Evolutionary conservation across 495 filamentous ascomycete genomes (phyloP).

Genomic region (Eremomyces bilateralis): DNA sequence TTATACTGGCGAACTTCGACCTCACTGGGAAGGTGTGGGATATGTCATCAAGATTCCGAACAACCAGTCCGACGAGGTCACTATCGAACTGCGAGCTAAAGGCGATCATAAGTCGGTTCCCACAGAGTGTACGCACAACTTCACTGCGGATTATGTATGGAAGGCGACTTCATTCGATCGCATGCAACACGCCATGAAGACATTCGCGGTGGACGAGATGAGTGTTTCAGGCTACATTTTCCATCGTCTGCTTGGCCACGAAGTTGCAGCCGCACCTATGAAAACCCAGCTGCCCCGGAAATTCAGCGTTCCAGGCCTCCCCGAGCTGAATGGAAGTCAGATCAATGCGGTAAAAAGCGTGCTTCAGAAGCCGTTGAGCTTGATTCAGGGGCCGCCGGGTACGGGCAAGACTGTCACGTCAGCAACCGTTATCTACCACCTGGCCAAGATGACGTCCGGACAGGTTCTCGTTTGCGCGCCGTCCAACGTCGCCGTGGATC

Average conservation of each 20-base stretch:
- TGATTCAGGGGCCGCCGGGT: conserved; percentile 93
- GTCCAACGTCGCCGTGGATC: conserved; percentile 96
- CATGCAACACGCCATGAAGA: conserved; percentile 99
- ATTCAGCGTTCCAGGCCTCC: conserved; percentile 86
- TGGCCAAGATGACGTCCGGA: conserved; percentile 84
- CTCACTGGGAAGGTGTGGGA: conserved; percentile 93
- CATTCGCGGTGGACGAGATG: conserved; percentile 93
- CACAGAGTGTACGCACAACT: conserved; percentile 94
- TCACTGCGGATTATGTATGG: conserved; percentile 98
- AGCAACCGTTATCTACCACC: conserved; percentile 93
- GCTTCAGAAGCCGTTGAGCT: conserved; percentile 70
- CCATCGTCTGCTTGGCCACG: conserved; percentile 88
- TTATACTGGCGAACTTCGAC: conserved; percentile 84
- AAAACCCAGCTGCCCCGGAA: conserved; percentile 94
- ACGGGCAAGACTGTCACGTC: conserved; percentile 99
- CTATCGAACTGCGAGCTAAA: conserved; percentile 77
- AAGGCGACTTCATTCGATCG: conserved; percentile 98
- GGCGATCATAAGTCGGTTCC: conserved; percentile 86
- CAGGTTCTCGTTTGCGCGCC: conserved; percentile 94
- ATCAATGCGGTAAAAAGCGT: conserved; percentile 95
- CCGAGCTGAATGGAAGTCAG: conserved; percentile 88
- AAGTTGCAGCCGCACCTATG: conserved; percentile 87
- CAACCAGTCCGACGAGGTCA: conserved; percentile 96
- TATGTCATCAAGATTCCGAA: conserved; percentile 99
- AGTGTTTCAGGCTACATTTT: conserved; percentile 98